phyloP scores from a whole-genome alignment of 352 stramenopile species.

The Phytopythium kandeliae region DNA sequence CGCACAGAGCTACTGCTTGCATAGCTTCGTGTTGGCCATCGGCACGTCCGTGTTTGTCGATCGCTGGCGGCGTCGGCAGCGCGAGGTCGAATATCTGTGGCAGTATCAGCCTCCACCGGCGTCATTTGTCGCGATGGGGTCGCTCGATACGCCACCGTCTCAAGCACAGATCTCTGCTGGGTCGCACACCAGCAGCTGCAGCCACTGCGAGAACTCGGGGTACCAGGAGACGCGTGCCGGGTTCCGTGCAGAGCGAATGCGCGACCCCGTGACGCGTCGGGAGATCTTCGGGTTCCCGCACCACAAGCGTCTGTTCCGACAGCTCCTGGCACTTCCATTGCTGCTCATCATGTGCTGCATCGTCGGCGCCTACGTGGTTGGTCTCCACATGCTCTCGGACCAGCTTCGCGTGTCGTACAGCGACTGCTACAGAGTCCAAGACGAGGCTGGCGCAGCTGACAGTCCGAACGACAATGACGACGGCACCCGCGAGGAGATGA shows the following conservation, averaged over 20 bases:
- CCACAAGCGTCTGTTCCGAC: constrained; percentile 43
- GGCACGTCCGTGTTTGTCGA: constrained; percentile 61
- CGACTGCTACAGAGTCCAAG: constrained; percentile 14
- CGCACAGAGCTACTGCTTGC: constrained; percentile 34
- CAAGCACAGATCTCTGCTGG: constrained; percentile 1
- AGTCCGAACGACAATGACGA: not conserved
- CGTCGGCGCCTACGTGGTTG: constrained; percentile 49
- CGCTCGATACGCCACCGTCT: not conserved
- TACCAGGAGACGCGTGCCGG: constrained; percentile 35
- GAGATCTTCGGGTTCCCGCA: constrained; percentile 50
- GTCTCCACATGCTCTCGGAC: constrained; percentile 52
- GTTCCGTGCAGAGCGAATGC: constrained; percentile 56
- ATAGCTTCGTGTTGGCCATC: constrained; percentile 44
- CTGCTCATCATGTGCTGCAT: constrained; percentile 53
- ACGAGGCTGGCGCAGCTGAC: no score
- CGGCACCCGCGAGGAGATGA: no score
- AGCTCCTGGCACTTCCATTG: constrained; percentile 45
- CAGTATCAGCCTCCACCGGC: constrained; percentile 36
- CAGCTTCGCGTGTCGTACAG: constrained; percentile 32
- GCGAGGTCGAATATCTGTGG: constrained; percentile 50
- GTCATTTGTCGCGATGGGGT: not conserved
- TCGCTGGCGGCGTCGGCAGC: constrained; percentile 44
- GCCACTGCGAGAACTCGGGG: constrained; percentile 11
- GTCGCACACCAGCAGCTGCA: not conserved
- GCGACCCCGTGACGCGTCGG: constrained; percentile 32